phyloP scores from a whole-genome alignment of 805 yeast species.

The Candida boidinii region DNA sequence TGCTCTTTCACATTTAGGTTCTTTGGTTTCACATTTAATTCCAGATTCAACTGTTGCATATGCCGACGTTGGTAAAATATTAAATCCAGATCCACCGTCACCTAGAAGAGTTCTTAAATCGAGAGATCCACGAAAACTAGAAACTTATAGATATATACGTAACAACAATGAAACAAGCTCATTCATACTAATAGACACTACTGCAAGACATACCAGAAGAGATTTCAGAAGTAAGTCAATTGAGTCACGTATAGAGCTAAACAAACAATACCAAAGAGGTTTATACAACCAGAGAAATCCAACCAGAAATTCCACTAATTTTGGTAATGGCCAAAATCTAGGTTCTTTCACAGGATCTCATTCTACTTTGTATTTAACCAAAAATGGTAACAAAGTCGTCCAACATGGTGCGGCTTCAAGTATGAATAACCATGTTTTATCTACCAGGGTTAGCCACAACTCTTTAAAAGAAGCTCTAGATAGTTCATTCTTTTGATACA shows the following conservation, averaged over 20 bases:
- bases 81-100: too few species aligned
- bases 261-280: too few species aligned
- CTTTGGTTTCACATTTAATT: conserved; percentile 21
- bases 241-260: too few species aligned
- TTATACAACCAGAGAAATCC: too few species aligned
- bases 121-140: too few species aligned
- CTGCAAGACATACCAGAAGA: conserved; percentile 6
- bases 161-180: conserved; percentile 19
- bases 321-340: too few species aligned
- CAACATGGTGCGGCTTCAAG: conserved; percentile 35
- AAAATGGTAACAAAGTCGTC: conserved; percentile 31
- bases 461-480: conserved; percentile 38
- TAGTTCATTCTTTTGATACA: conserved; percentile 10
- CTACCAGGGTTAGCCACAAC: conserved; percentile 35
- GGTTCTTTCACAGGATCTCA: conserved; percentile 25
- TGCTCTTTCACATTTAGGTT: background rate
- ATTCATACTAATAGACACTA: conserved; percentile 8
- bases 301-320: too few species aligned
- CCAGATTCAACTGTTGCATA: conserved; percentile 22
- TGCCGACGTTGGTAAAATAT: conserved; percentile 24
- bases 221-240: too few species aligned
- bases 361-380: conserved; percentile 33
- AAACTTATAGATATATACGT: too few species aligned
- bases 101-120: too few species aligned
- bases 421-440: conserved; percentile 26